A percentile compares a stretch with the other conserved stretches of the same genome.
Evolutionary conservation across 305 asterid species (phyloP).

Genomic region (Plantago lanceolata): DNA sequence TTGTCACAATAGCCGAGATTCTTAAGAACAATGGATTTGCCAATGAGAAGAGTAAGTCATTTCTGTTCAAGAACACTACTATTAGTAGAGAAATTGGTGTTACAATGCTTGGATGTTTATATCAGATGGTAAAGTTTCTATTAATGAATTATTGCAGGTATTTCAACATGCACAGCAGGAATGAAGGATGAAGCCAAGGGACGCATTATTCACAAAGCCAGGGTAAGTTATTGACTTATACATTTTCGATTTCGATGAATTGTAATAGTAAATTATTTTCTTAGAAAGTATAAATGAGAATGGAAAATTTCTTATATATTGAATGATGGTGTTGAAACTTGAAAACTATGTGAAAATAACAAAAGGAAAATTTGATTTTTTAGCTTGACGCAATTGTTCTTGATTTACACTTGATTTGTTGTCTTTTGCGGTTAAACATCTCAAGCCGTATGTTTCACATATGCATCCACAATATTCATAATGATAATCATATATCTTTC

Average conservation of each 20-base stretch:
- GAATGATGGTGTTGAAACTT: too few relatives aligned
- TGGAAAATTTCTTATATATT: neutral
- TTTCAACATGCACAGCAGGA: constrained; percentile 71
- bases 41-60: constrained; percentile 57
- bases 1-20: constrained; percentile 75
- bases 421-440: too few relatives aligned
- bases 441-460: too few relatives aligned
- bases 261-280: too few relatives aligned
- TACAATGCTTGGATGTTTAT: neutral
- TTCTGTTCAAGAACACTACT: neutral
- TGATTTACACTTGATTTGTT: too few relatives aligned
- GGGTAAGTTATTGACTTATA: too few relatives aligned
- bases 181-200: constrained; percentile 74
- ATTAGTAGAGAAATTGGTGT: neutral
- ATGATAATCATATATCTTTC: neutral
- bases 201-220: constrained; percentile 67
- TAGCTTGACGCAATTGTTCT: too few relatives aligned
- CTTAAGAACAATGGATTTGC: constrained; percentile 80
- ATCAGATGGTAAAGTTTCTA: neutral
- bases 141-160: constrained; percentile 32
- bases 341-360: too few relatives aligned
- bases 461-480: neutral
- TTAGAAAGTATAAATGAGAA: too few relatives aligned
- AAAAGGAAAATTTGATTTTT: too few relatives aligned
- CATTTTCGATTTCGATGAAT: too few relatives aligned